Percentiles rank a stretch among this genome's conserved stretches.
Conservation (phyloP, 1,139 yeast species). For the Suhomyces taliae region DNA sequence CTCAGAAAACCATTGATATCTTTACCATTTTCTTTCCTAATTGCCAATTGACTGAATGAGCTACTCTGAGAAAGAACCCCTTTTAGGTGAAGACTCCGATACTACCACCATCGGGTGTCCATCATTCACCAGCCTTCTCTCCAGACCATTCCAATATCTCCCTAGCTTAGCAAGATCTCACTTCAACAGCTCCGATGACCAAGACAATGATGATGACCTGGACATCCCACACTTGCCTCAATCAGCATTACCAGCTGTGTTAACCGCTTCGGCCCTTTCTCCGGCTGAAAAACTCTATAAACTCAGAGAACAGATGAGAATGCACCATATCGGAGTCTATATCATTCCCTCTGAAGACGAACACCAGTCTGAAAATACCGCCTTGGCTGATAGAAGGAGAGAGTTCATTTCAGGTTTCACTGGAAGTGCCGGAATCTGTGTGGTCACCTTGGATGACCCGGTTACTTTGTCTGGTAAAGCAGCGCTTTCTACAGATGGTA, state of each 20-base stretch:
- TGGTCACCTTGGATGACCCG: slow-evolving; percentile 43
- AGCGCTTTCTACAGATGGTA: slow-evolving; percentile 56
- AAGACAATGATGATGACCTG: slow-evolving; percentile 21
- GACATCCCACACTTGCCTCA: slow-evolving; percentile 31
- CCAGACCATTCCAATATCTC: slow-evolving; percentile 27
- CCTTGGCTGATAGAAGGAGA: slow-evolving; percentile 51
- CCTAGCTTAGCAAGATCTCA: slow-evolving; percentile 16
- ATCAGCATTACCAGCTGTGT: slow-evolving; percentile 8
- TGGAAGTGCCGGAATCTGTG: slow-evolving; percentile 59
- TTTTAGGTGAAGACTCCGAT: slow-evolving; percentile 20
- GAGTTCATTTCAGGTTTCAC: slow-evolving; percentile 54
- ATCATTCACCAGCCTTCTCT: slow-evolving; percentile 22
- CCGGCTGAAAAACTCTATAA: slow-evolving; percentile 27
- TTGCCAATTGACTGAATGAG: slow-evolving; percentile 1
- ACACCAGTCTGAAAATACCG: slow-evolving; percentile 56
- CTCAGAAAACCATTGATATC: neutral
- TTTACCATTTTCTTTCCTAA: neutral
- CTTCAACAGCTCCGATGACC: slow-evolving; percentile 11
- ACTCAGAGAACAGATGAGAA: slow-evolving; percentile 43
- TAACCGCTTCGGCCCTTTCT: slow-evolving; percentile 14
- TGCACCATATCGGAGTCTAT: slow-evolving; percentile 47
- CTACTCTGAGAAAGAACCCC: slow-evolving; percentile 26
- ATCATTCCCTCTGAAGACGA: slow-evolving; percentile 62
- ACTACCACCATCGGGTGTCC: slow-evolving; percentile 23
- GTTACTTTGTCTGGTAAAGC: slow-evolving; percentile 37